phyloP scores from a whole-genome alignment of 352 stramenopile genomes.

The Phytophthora pistaciae region DNA sequence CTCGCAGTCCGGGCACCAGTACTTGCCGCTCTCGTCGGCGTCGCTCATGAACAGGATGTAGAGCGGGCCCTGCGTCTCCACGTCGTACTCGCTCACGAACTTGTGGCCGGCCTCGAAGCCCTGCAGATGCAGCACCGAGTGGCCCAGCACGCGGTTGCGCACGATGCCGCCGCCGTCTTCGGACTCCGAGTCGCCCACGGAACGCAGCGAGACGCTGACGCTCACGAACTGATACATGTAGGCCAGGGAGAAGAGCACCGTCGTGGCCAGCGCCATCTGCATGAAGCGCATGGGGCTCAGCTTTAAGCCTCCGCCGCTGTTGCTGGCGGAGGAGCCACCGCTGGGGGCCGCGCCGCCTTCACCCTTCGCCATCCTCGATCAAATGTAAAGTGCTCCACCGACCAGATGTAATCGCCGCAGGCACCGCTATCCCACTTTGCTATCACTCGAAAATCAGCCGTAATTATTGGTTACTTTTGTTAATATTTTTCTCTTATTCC shows the following conservation, averaged over 20 bases:
- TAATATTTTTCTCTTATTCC: neutral
- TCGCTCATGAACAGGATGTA: constrained; percentile 87
- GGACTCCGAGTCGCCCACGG: constrained; percentile 27
- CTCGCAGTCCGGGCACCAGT: constrained; percentile 87
- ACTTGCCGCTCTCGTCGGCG: constrained; percentile 66
- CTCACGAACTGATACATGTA: constrained; percentile 84
- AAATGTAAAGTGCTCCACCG: constrained; percentile 10
- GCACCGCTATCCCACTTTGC: neutral
- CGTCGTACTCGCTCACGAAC: constrained; percentile 82
- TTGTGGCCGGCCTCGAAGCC: constrained; percentile 80
- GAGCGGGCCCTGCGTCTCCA: constrained; percentile 65
- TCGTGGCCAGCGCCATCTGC: constrained; percentile 69
- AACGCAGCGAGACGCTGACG: constrained; percentile 51
- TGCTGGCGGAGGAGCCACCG: neutral
- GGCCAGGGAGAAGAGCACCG: constrained; percentile 64
- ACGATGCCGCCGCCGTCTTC: constrained; percentile 21
- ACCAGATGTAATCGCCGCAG: neutral
- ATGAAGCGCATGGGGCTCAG: constrained; percentile 78
- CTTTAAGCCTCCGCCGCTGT: constrained; percentile 8
- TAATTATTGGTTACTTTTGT: neutral
- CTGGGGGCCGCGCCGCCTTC: neutral
- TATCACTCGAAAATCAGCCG: neutral
- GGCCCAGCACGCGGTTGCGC: constrained; percentile 60
- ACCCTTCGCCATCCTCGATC: constrained; percentile 21
- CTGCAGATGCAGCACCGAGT: constrained; percentile 73